These are phyloP conservation scores for Phytopythium vexans DNA, from an alignment of 352 stramenopile genomes.

Conservation along the genomic window DNA sequence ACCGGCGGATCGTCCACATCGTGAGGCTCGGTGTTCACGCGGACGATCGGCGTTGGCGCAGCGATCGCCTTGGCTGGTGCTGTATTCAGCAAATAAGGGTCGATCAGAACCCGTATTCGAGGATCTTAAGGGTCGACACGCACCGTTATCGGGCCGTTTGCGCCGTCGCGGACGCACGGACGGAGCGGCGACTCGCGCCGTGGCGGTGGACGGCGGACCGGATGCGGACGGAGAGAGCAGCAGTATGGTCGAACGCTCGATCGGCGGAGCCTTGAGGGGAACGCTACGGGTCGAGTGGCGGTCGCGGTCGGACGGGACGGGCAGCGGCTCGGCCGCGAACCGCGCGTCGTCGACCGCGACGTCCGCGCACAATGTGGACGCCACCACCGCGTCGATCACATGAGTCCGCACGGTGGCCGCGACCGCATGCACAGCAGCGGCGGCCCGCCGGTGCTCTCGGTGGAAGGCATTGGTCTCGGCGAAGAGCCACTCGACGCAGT, in stretches of 20 bases:
- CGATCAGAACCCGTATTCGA: no score
- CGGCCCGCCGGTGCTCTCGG: conserved; percentile 30
- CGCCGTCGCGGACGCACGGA: no score
- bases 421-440: conserved; percentile 18
- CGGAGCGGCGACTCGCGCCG: no score
- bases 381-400: conserved; percentile 33
- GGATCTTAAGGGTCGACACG: no score
- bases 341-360: conserved; percentile 3
- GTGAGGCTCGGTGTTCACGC: no score
- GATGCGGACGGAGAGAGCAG: no score
- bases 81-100: no score
- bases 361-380: conserved; percentile 25
- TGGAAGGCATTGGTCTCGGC: conserved; percentile 55
- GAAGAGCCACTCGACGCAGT: conserved; percentile 46
- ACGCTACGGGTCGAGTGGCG: conserved; percentile 47
- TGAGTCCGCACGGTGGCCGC: conserved; percentile 25
- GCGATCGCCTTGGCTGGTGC: no score
- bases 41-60: no score
- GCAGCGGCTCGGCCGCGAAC: conserved; percentile 24
- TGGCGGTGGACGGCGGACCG: no score
- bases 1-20: no score
- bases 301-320: conserved; percentile 27
- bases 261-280: conserved; percentile 29
- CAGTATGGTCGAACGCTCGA: conserved; percentile 1
- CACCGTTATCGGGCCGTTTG: no score